Conservation (phyloP, 2,329 filamentous ascomycete species). For the Claviceps arundinis region DNA sequence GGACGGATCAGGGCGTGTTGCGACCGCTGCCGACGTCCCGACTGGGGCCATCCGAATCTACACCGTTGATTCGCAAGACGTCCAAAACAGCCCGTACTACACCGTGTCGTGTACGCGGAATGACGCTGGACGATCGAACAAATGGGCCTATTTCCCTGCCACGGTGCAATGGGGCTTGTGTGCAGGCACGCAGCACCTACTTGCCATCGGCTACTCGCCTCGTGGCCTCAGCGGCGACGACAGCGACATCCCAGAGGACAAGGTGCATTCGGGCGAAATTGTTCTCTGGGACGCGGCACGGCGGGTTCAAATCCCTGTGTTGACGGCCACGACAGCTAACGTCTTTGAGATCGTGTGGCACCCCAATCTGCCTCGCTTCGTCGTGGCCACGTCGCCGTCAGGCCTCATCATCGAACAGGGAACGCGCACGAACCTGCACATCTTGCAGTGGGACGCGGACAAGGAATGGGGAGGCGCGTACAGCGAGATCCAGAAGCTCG, state of each 20-base stretch:
- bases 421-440: constrained; percentile 42
- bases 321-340: constrained; percentile 40
- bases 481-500: constrained; percentile 38
- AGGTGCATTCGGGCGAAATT: constrained; percentile 44
- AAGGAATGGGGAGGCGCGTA: constrained; percentile 16
- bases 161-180: constrained; percentile 49
- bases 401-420: constrained; percentile 30
- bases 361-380: constrained; percentile 37
- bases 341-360: constrained; percentile 55
- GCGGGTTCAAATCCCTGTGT: constrained; percentile 31
- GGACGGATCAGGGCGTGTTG: constrained; percentile 34
- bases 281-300: constrained; percentile 42
- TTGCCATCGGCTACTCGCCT: constrained; percentile 51
- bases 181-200: constrained; percentile 31
- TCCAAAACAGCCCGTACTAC: constrained; percentile 23
- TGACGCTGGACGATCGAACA: constrained; percentile 24
- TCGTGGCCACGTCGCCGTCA: constrained; percentile 43
- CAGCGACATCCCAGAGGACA: constrained; percentile 43
- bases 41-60: constrained; percentile 45
- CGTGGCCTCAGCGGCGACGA: constrained; percentile 40
- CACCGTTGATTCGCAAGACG: constrained; percentile 23
- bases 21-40: constrained; percentile 44
- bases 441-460: constrained; percentile 29
- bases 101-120: constrained; percentile 28
- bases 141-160: constrained; percentile 50